Conservation (phyloP, 2,329 filamentous ascomycete species). For the Epichloe uncinata region DNA sequence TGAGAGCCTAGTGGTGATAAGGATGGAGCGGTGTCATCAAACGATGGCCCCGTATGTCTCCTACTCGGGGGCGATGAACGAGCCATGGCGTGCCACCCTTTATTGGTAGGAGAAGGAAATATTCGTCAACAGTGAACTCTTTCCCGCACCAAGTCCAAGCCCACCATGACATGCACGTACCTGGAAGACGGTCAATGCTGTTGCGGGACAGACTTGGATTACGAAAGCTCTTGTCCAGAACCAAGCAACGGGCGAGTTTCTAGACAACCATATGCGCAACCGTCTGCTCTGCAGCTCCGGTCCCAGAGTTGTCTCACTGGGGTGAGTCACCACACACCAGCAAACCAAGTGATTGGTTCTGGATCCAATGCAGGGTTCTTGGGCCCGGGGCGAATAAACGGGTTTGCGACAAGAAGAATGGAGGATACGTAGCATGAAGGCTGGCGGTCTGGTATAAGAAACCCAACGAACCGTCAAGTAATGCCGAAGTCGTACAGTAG, state of each 20-base stretch:
- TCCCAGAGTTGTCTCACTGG: slow-evolving; percentile 1
- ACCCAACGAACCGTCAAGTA: too few species aligned
- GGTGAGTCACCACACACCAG: not conserved
- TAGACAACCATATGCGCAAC: slow-evolving; percentile 1
- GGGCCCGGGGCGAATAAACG: not conserved
- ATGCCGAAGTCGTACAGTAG: not conserved
- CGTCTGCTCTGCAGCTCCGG: not conserved
- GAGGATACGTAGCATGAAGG: too few species aligned
- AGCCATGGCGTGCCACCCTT: slow-evolving; percentile 1
- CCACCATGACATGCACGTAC: not conserved
- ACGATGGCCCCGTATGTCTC: slow-evolving; percentile 1
- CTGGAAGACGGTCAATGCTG: not conserved
- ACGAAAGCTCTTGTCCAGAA: not conserved
- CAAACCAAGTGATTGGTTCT: not conserved
- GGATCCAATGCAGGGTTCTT: not conserved
- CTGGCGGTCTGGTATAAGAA: too few species aligned
- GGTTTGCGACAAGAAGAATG: not conserved
- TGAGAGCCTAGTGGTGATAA: slow-evolving; percentile 2
- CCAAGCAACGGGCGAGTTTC: not conserved
- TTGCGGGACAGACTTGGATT: not conserved
- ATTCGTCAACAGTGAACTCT: not conserved
- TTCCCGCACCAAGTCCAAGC: not conserved
- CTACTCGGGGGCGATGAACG: not conserved
- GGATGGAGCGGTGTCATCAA: not conserved
- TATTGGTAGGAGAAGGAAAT: not conserved